These are phyloP conservation scores for Amphicarpaea edgeworthii DNA, from an alignment of 306 rosid species.

Conservation along the genomic window DNA sequence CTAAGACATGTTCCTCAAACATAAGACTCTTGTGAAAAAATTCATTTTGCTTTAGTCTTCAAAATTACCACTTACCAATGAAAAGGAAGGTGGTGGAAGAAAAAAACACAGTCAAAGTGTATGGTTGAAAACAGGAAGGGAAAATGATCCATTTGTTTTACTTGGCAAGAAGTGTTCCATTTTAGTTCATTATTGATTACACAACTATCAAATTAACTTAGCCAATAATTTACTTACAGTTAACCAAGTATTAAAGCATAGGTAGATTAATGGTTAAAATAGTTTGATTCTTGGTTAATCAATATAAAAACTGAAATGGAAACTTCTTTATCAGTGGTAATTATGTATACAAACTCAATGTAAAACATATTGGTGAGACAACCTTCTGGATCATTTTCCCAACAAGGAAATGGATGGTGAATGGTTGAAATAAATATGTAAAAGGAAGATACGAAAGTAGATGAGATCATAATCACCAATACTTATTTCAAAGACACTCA, in stretches of 20 bases:
- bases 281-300: conserved; percentile 18
- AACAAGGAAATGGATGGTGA: conserved; percentile 15
- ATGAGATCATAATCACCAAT: neutral
- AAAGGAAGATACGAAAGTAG: neutral
- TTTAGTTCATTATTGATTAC: conserved; percentile 27
- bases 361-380: neutral
- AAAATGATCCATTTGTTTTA: conserved; percentile 18
- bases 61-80: conserved; percentile 33
- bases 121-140: conserved; percentile 25
- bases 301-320: conserved; percentile 4
- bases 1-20: conserved; percentile 31
- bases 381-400: conserved; percentile 7
- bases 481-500: neutral
- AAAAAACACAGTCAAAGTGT: conserved; percentile 8
- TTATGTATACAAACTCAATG: neutral
- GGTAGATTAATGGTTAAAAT: neutral
- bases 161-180: neutral
- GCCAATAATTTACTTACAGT: conserved; percentile 17
- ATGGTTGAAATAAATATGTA: conserved; percentile 13
- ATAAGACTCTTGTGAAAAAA: neutral
- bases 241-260: neutral
- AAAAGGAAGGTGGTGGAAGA: conserved; percentile 1
- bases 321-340: neutral
- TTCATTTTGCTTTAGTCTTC: neutral
- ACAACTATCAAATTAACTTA: conserved; percentile 7